These are phyloP conservation scores for Sophora flavescens DNA, from an alignment of 306 rosid genomes.

Conservation along the genomic window DNA sequence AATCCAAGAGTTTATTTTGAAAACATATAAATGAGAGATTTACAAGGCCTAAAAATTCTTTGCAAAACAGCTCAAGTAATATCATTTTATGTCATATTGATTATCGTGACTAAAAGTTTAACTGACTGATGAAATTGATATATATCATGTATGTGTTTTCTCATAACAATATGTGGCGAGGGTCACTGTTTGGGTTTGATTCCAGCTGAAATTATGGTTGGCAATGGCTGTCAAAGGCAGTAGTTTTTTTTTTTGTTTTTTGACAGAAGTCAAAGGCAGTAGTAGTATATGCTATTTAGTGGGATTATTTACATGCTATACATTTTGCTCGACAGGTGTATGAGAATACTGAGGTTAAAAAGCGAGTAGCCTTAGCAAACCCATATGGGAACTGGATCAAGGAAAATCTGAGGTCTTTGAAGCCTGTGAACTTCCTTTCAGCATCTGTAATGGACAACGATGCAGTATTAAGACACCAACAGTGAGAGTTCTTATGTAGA, in stretches of 20 bases:
- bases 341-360: constrained; percentile 97
- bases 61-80: constrained; percentile 2
- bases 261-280: neutral
- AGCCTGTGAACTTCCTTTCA: constrained; percentile 82
- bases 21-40: constrained; percentile 23
- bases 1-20: neutral
- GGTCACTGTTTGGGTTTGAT: constrained; percentile 18
- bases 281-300: neutral
- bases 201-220: constrained; percentile 37
- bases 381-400: constrained; percentile 93
- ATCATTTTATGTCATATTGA: constrained; percentile 22
- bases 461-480: constrained; percentile 83
- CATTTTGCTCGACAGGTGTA: constrained; percentile 72
- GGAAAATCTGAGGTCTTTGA: constrained; percentile 81
- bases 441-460: constrained; percentile 81
- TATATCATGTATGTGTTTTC: neutral
- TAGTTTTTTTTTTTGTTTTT: neutral
- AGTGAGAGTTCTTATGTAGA: constrained; percentile 72
- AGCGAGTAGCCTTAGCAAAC: constrained; percentile 82
- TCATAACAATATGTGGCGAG: constrained; percentile 19
- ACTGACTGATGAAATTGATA: constrained; percentile 30
- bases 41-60: constrained; percentile 3
- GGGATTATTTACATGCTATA: constrained; percentile 43
- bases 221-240: neutral
- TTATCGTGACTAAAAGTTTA: neutral